Percentiles rank a stretch among this genome's conserved stretches.
These are phyloP conservation scores for Pseudocercospora fijiensis DNA, from an alignment of 2,329 filamentous ascomycete species.

Conservation along the genomic window DNA sequence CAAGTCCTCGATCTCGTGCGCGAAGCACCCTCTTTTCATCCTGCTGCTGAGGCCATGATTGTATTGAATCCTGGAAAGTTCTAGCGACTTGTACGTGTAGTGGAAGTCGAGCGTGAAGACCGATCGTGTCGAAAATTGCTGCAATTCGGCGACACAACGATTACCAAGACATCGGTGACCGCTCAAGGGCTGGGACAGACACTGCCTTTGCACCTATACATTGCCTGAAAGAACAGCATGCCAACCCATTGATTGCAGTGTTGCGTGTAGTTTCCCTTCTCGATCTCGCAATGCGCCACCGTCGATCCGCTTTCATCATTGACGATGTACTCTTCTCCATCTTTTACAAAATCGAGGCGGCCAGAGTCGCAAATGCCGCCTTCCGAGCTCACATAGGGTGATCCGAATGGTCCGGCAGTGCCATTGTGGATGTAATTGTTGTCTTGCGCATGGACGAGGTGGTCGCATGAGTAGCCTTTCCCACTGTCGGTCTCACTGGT, in stretches of 20 bases:
- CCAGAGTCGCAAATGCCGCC: conserved; percentile 22
- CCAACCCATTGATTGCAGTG: conserved; percentile 28
- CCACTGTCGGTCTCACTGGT: conserved; percentile 8
- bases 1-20: too few relatives aligned
- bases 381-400: conserved; percentile 8
- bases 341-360: conserved; percentile 21
- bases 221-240: conserved; percentile 21
- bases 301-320: conserved; percentile 13
- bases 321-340: conserved; percentile 16
- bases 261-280: conserved; percentile 1
- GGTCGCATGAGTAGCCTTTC: conserved; percentile 21
- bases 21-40: too few relatives aligned
- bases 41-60: too few relatives aligned
- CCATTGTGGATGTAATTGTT: conserved; percentile 25
- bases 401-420: conserved; percentile 19
- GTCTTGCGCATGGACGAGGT: conserved; percentile 27
- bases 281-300: conserved; percentile 20
- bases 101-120: too few relatives aligned
- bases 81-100: too few relatives aligned
- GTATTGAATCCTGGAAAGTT: too few relatives aligned
- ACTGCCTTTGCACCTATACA: conserved; percentile 23
- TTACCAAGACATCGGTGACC: too few relatives aligned
- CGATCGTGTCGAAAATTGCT: too few relatives aligned
- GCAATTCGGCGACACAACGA: too few relatives aligned
- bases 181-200: conserved; percentile 13